Conservation (phyloP, 2,329 filamentous ascomycete species). For the Periconia sp. region DNA sequence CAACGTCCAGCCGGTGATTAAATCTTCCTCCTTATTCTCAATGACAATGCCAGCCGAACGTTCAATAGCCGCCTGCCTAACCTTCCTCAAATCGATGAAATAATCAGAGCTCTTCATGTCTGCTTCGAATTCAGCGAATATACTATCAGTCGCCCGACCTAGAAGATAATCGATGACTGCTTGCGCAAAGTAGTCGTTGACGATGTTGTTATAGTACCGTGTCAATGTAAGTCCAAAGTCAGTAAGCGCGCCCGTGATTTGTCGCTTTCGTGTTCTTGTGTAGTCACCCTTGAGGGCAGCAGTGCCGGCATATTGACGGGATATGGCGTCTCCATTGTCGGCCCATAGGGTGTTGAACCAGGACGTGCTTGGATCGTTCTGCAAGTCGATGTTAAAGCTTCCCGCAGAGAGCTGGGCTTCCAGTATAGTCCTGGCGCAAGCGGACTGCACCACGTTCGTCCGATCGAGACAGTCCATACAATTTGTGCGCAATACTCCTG, state of each 20-base stretch:
- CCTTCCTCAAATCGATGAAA: conserved; percentile 81
- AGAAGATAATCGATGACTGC: conserved; percentile 93
- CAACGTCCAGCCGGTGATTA: conserved; percentile 88
- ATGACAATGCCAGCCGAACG: conserved; percentile 86
- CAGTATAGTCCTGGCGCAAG: conserved; percentile 81
- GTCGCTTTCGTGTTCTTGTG: conserved; percentile 86
- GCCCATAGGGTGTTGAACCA: conserved; percentile 99
- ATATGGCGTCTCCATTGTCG: conserved; percentile 95
- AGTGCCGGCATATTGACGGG: conserved; percentile 93
- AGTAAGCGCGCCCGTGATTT: conserved; percentile 89
- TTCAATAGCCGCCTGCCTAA: conserved; percentile 89
- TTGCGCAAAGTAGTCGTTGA: conserved; percentile 97
- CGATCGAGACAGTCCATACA: conserved; percentile 98
- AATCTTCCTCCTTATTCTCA: conserved; percentile 75
- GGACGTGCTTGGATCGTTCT: conserved; percentile 77
- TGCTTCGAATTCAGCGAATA: conserved; percentile 93
- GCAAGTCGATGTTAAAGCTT: conserved; percentile 75
- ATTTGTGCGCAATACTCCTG: conserved; percentile 86
- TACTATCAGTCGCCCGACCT: conserved; percentile 80
- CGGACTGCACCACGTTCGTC: conserved; percentile 95
- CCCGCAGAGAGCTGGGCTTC: conserved; percentile 79
- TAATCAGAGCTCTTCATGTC: conserved; percentile 94
- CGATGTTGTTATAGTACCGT: conserved; percentile 82
- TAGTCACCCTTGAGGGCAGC: conserved; percentile 97
- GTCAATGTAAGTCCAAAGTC: conserved; percentile 90